Percentiles rank a stretch among this genome's conserved stretches.
phyloP scores from a whole-genome alignment of 495 filamentous ascomycete genomes.

The Neurospora sp. region DNA sequence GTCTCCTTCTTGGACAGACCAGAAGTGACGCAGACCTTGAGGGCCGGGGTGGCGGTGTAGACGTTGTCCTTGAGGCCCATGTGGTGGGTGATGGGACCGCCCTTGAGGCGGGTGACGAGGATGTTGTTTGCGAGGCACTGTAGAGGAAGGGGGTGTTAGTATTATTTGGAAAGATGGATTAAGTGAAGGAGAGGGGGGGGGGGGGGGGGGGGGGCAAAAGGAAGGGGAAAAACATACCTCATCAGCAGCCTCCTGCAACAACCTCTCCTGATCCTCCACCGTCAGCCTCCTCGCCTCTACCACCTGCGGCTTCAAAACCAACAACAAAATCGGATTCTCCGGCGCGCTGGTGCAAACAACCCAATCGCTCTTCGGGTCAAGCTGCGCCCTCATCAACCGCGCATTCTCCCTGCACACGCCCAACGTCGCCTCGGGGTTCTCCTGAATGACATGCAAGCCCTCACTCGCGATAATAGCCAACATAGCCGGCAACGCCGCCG shows the following conservation, averaged over 20 bases:
- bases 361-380: constrained; percentile 92
- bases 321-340: constrained; percentile 79
- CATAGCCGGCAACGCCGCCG: constrained; percentile 86
- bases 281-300: constrained; percentile 57
- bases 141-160: neutral
- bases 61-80: constrained; percentile 49
- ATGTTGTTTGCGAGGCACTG: constrained; percentile 75
- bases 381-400: constrained; percentile 68
- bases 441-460: constrained; percentile 72
- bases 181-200: neutral
- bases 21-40: constrained; percentile 84
- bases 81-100: constrained; percentile 49
- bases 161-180: no score
- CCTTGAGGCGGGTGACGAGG: constrained; percentile 76
- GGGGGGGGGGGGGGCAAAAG: neutral
- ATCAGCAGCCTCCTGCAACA: constrained; percentile 85
- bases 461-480: constrained; percentile 91
- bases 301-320: constrained; percentile 79
- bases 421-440: constrained; percentile 63
- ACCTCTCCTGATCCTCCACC: constrained; percentile 65
- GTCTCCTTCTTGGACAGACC: constrained; percentile 88
- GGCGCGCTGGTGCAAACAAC: constrained; percentile 66
- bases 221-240: constrained; percentile 51
- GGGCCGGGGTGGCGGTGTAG: constrained; percentile 58
- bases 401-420: constrained; percentile 67